Conservation (phyloP, 2,329 filamentous ascomycete genomes). For the Fusarium dimerum region DNA sequence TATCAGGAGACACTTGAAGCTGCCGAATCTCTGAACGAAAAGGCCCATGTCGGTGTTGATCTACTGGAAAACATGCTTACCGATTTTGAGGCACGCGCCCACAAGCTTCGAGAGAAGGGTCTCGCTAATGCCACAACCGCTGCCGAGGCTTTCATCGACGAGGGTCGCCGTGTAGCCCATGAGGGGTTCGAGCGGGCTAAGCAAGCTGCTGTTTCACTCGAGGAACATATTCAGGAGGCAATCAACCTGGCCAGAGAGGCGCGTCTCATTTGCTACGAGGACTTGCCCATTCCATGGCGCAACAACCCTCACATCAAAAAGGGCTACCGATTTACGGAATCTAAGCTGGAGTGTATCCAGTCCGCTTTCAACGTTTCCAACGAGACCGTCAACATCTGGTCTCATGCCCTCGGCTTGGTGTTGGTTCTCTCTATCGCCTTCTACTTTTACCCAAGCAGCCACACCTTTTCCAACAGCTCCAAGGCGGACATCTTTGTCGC, state of each 20-base stretch:
- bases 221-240: slow-evolving; percentile 81
- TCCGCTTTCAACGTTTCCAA: slow-evolving; percentile 87
- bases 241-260: slow-evolving; percentile 74
- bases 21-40: slow-evolving; percentile 87
- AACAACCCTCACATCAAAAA: slow-evolving; percentile 91
- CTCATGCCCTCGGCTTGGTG: slow-evolving; percentile 85
- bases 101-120: slow-evolving; percentile 77
- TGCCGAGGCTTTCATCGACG: slow-evolving; percentile 72
- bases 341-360: slow-evolving; percentile 82
- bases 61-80: slow-evolving; percentile 82
- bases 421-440: slow-evolving; percentile 87
- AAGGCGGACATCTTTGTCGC: slow-evolving; percentile 90
- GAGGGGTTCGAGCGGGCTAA: slow-evolving; percentile 76
- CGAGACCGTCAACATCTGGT: slow-evolving; percentile 98
- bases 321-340: slow-evolving; percentile 92
- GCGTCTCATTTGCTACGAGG: slow-evolving; percentile 84
- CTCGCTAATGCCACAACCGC: slow-evolving; percentile 67
- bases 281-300: slow-evolving; percentile 88
- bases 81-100: slow-evolving; percentile 81
- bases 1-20: slow-evolving; percentile 85
- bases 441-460: slow-evolving; percentile 89
- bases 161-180: slow-evolving; percentile 78
- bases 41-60: slow-evolving; percentile 83
- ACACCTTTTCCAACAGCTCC: slow-evolving; percentile 83
- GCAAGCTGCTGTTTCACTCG: slow-evolving; percentile 77